A percentile compares a stretch with the other conserved stretches of the same genome.
These are phyloP conservation scores for Arthrobotrys pseudoclavata DNA, from an alignment of 2,329 filamentous ascomycete species.

Conservation along the genomic window DNA sequence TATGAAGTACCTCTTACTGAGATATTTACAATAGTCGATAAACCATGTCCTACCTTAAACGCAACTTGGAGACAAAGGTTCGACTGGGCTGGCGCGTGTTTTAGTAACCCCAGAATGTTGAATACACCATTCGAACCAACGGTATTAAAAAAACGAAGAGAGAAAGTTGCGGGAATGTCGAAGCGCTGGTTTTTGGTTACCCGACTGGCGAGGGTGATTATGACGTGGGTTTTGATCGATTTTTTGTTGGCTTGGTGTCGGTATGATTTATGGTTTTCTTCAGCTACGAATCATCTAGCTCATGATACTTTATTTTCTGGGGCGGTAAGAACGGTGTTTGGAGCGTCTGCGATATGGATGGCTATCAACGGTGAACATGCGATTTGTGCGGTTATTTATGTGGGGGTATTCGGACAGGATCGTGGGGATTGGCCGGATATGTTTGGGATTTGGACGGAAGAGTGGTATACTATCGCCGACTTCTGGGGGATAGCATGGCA, in stretches of 20 bases:
- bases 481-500: slow-evolving; percentile 57
- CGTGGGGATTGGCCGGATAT: slow-evolving; percentile 50
- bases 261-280: slow-evolving; percentile 44
- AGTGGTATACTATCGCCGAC: slow-evolving; percentile 55
- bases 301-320: slow-evolving; percentile 26
- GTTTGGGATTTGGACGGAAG: slow-evolving; percentile 53
- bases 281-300: slow-evolving; percentile 9
- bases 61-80: slow-evolving; percentile 53
- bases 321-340: slow-evolving; percentile 28
- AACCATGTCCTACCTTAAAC: slow-evolving; percentile 31
- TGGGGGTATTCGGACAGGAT: slow-evolving; percentile 36
- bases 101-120: slow-evolving; percentile 52
- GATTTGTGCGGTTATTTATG: slow-evolving; percentile 28
- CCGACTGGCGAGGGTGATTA: slow-evolving; percentile 5
- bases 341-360: slow-evolving; percentile 52
- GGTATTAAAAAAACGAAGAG: slow-evolving; percentile 37
- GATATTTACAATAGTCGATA: slow-evolving; percentile 31
- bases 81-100: slow-evolving; percentile 50
- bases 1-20: slow-evolving; percentile 49
- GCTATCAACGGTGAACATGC: slow-evolving; percentile 43
- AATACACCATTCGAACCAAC: slow-evolving; percentile 46
- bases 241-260: slow-evolving; percentile 46
- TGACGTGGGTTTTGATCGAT: slow-evolving; percentile 50
- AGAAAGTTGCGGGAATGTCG: slow-evolving; percentile 13
- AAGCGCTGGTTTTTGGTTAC: slow-evolving; percentile 32